These are phyloP conservation scores for Skeletonema costatum DNA, from an alignment of 108 stramenopile genomes.

Conservation along the genomic window DNA sequence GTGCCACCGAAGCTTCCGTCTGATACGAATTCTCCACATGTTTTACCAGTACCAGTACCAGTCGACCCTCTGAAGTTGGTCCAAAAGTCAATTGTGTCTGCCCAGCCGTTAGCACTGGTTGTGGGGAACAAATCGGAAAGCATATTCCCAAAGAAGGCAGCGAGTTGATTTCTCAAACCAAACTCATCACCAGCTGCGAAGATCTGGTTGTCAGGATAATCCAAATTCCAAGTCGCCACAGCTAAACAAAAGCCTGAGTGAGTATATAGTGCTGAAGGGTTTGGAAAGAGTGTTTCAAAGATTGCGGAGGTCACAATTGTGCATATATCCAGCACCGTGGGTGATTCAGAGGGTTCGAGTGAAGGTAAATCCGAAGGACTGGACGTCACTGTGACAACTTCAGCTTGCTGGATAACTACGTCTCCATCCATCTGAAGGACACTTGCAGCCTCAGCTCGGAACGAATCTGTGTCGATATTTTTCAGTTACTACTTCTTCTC, in stretches of 20 bases:
- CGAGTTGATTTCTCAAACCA: constrained; percentile 15
- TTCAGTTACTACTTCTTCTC: neutral
- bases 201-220: constrained; percentile 29
- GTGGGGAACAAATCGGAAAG: constrained; percentile 21
- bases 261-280: constrained; percentile 1
- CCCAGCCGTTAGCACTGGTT: neutral
- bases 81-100: neutral
- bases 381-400: constrained; percentile 2
- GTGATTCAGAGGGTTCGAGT: too few relatives aligned
- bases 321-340: too few relatives aligned
- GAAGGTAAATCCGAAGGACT: constrained; percentile 1
- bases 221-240: constrained; percentile 16
- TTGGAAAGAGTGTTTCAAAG: too few relatives aligned
- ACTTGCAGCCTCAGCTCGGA: constrained; percentile 11
- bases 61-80: neutral
- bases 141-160: constrained; percentile 39
- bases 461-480: neutral
- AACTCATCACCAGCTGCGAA: constrained; percentile 16
- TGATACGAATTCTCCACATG: neutral
- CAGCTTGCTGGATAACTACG: neutral
- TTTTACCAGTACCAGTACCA: neutral
- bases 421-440: neutral
- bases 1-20: constrained; percentile 11
- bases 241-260: constrained; percentile 36
- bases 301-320: too few relatives aligned